Conservation (phyloP, 2,329 filamentous ascomycete genomes). For the Ascochyta rabiei region DNA sequence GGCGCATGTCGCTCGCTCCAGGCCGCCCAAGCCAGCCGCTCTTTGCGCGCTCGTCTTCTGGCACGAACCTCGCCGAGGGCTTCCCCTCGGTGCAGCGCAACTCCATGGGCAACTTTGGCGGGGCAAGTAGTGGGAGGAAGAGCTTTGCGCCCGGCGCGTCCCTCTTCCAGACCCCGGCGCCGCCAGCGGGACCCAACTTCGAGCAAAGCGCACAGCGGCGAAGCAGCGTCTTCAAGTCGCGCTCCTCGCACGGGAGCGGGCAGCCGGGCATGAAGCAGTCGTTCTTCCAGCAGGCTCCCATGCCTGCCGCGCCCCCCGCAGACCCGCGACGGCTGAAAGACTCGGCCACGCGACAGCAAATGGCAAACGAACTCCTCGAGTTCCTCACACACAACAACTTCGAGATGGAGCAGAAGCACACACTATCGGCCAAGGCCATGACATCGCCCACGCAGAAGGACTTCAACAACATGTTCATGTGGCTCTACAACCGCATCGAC, state of each 20-base stretch:
- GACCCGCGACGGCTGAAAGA: conserved; percentile 89
- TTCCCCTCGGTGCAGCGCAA: conserved; percentile 84
- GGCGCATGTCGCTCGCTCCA: conserved; percentile 83
- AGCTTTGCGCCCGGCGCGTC: conserved; percentile 67
- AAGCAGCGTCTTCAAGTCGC: conserved; percentile 71
- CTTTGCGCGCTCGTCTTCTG: conserved; percentile 84
- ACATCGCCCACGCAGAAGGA: conserved; percentile 97
- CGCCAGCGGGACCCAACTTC: conserved; percentile 52
- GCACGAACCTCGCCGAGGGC: conserved; percentile 79
- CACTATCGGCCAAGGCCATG: conserved; percentile 85
- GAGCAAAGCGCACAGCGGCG: conserved; percentile 67
- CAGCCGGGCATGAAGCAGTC: conserved; percentile 78
- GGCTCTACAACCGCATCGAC: conserved; percentile 95
- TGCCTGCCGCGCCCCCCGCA: conserved; percentile 78
- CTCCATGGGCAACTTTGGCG: conserved; percentile 72
- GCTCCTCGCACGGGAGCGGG: conserved; percentile 69
- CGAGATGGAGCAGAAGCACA: conserved; percentile 96
- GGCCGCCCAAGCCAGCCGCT: conserved; percentile 80
- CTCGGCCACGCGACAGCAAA: conserved; percentile 76
- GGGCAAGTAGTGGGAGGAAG: conserved; percentile 66
- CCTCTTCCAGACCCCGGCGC: conserved; percentile 52
- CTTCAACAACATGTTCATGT: conserved; percentile 97
- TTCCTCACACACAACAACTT: conserved; percentile 94
- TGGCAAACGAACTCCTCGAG: conserved; percentile 88
- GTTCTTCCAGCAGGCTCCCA: conserved; percentile 89